Conservation (phyloP, 441 rosid genomes). For the Populus hybrid region DNA sequence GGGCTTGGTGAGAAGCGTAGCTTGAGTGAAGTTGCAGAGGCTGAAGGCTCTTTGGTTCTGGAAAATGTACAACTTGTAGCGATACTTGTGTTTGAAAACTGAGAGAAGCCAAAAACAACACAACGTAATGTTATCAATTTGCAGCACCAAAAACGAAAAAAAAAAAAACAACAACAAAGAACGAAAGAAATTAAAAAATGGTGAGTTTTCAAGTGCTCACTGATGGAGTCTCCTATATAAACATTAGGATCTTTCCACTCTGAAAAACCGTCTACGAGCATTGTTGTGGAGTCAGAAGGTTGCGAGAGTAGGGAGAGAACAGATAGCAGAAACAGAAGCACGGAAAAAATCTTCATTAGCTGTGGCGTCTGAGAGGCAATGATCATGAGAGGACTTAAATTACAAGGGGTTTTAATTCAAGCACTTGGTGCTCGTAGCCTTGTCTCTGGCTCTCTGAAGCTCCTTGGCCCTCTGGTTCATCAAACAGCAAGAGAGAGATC, state of each 20-base stretch:
- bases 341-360: conserved; percentile 14
- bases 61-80: conserved; percentile 76
- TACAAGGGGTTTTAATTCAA: not conserved
- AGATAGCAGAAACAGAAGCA: conserved; percentile 28
- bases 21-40: conserved; percentile 73
- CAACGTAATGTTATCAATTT: conserved; percentile 7
- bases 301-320: conserved; percentile 34
- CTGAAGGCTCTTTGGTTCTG: conserved; percentile 65
- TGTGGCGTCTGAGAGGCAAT: not conserved
- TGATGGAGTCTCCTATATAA: conserved; percentile 64
- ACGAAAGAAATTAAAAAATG: too few relatives aligned
- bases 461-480: not conserved
- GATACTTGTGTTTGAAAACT: conserved; percentile 81
- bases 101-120: not conserved
- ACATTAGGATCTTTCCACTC: conserved; percentile 63
- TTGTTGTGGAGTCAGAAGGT: conserved; percentile 45
- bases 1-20: conserved; percentile 71
- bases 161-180: not conserved
- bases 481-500: conserved; percentile 3
- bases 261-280: conserved; percentile 68
- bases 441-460: not conserved
- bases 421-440: not conserved
- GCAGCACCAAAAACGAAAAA: not conserved
- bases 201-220: conserved; percentile 36
- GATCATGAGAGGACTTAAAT: not conserved